phyloP scores from a whole-genome alignment of 129 eudicot species.

The Tanacetum coccineum region DNA sequence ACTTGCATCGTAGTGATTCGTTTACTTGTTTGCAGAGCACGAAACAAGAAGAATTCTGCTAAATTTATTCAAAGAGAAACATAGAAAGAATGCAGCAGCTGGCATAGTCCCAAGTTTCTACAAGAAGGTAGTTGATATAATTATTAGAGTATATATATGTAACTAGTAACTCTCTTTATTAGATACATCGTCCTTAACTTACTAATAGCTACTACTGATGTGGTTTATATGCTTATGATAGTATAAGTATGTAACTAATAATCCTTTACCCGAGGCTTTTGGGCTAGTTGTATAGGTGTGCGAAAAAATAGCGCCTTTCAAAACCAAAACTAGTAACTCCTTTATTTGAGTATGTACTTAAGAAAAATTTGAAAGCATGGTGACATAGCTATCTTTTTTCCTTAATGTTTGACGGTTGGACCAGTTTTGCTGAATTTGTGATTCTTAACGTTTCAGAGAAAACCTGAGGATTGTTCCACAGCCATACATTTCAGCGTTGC shows the following conservation, averaged over 20 bases:
- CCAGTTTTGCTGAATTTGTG: neutral
- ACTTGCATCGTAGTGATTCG: neutral
- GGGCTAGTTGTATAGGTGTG: no score
- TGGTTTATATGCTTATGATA: neutral
- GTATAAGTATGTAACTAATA: neutral
- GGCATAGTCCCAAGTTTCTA: constrained; percentile 82
- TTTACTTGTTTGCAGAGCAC: constrained; percentile 51
- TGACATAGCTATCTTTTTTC: neutral
- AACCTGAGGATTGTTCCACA: constrained; percentile 93
- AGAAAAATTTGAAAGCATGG: neutral
- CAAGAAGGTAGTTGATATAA: constrained; percentile 52
- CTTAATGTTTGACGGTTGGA: neutral
- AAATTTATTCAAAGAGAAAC: constrained; percentile 80
- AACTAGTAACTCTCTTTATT: neutral
- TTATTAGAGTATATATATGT: neutral
- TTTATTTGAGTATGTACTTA: neutral
- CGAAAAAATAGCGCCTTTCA: no score
- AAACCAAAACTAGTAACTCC: no score
- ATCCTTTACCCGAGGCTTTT: no score
- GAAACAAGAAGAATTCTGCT: constrained; percentile 75
- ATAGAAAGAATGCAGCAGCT: constrained; percentile 65
- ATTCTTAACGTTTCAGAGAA: constrained; percentile 36
- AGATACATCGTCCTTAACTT: neutral
- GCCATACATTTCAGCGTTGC: constrained; percentile 90
- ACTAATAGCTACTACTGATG: neutral